Conservation (phyloP, 2,329 filamentous ascomycete genomes). For the Tolypocladium paradoxum region DNA sequence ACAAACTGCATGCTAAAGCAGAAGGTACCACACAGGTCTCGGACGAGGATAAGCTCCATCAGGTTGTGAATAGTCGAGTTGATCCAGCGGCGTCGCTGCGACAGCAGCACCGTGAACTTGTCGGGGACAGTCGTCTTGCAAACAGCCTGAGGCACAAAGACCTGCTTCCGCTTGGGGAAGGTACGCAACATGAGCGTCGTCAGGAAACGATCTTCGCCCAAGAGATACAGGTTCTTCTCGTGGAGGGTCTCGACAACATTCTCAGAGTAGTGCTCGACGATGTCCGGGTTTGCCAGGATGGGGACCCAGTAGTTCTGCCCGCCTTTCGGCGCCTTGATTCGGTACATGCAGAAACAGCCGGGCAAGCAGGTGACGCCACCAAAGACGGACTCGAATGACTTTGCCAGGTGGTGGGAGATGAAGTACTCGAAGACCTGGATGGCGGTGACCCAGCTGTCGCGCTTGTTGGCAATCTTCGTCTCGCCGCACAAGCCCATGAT, state of each 20-base stretch:
- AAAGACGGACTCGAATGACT: slow-evolving; percentile 97
- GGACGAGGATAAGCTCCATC: slow-evolving; percentile 91
- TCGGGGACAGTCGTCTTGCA: slow-evolving; percentile 98
- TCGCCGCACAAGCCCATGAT: slow-evolving; percentile 99
- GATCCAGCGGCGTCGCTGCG: slow-evolving; percentile 95
- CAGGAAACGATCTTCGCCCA: slow-evolving; percentile 90
- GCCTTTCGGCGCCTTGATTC: slow-evolving; percentile 97
- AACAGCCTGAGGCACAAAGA: slow-evolving; percentile 95
- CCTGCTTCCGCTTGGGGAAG: slow-evolving; percentile 97
- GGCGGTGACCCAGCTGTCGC: slow-evolving; percentile 85
- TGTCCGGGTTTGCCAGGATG: slow-evolving; percentile 93
- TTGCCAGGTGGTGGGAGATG: slow-evolving; percentile 93
- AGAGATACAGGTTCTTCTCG: slow-evolving; percentile 87
- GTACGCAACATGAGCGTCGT: slow-evolving; percentile 97
- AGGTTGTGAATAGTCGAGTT: slow-evolving; percentile 98
- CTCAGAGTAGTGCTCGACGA: slow-evolving; percentile 98
- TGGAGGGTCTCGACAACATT: slow-evolving; percentile 97
- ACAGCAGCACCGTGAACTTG: slow-evolving; percentile 81
- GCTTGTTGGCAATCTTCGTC: slow-evolving; percentile 99
- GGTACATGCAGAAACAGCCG: slow-evolving; percentile 99
- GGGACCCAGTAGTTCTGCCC: slow-evolving; percentile 99
- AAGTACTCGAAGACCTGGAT: slow-evolving; percentile 99
- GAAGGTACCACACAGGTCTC: slow-evolving; percentile 95
- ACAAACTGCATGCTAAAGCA: slow-evolving; percentile 99
- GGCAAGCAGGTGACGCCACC: slow-evolving; percentile 98